Base-by-base conservation (phyloP, 495 filamentous ascomycete genomes). In the Penicillium waksmanii region DNA sequence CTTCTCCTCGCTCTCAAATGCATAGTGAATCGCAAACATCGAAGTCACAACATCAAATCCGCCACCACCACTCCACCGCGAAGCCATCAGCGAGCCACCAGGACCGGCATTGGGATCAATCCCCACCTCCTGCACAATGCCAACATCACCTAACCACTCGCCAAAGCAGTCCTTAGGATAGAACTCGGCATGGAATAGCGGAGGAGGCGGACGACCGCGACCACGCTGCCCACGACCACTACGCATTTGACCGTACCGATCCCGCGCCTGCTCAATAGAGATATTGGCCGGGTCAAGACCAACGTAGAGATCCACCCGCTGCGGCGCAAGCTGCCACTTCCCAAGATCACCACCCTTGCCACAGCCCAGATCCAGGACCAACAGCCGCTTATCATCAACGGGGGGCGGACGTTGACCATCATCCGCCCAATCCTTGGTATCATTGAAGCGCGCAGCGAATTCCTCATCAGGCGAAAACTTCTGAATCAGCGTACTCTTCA, bases 21-120 rank as follows among this genome's bases (percentile, higher is more conserved):
- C 93, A 69, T 98, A 98, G 76, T 98, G 95, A 86, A 98, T 96
- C 68, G 92, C 93, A 66, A 98, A 98, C 95, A 98, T 98, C 83
- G 96, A 96, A 56, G 89, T 90, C 49, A 98, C 94, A 12, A 98
- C 89, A 70, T 98, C 96, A 63, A 97, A 98, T 8, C 93, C 93
- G 40, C 91, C 68, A 23, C 68, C 68, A 34, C 63, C 85, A 12
- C 85, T 83, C 84, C 78, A 88, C 65, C 84, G 83, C 63, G 80
- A 80, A 66, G 57, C 80, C 76, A 70, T 85, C 5, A 79, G 59
- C 10, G 77, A 77, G 5, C 79, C 75, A n/a, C 82, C 85, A 3
- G 87, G 87, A 0, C 85, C 85, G 13, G 80, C 83, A 63, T 80
- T 81, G 3, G 77, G 65, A 64, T 96, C 91, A 59, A 96, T 93